Conservation (phyloP, 441 rosid genomes). For the Croton laevigatus region DNA sequence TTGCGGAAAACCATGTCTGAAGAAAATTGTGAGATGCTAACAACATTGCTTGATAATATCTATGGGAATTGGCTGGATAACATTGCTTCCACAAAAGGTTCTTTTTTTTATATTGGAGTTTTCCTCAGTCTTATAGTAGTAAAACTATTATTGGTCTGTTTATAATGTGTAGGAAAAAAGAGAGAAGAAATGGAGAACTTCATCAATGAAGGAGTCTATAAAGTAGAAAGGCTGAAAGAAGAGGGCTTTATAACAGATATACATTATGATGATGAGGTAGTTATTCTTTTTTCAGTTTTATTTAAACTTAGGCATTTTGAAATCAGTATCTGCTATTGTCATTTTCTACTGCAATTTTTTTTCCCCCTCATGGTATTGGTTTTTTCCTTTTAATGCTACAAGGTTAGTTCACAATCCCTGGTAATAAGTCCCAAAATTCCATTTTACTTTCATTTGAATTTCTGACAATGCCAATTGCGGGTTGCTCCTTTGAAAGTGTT, state of each 20-base stretch:
- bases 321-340: slow-evolving; percentile 15
- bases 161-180: slow-evolving; percentile 59
- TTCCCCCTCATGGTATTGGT: background rate
- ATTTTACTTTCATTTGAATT: background rate
- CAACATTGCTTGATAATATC: slow-evolving; percentile 79
- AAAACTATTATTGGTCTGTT: slow-evolving; percentile 29
- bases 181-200: slow-evolving; percentile 79
- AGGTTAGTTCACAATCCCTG: background rate
- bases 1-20: slow-evolving; percentile 76
- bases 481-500: slow-evolving; percentile 9
- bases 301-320: background rate
- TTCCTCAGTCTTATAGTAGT: slow-evolving; percentile 19
- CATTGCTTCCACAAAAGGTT: slow-evolving; percentile 78
- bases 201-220: slow-evolving; percentile 81
- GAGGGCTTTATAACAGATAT: slow-evolving; percentile 81
- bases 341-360: background rate
- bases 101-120: slow-evolving; percentile 19
- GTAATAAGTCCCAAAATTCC: background rate
- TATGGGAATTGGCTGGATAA: slow-evolving; percentile 89
- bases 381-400: background rate
- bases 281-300: background rate
- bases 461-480: background rate
- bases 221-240: slow-evolving; percentile 83
- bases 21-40: slow-evolving; percentile 94
- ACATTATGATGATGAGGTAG: slow-evolving; percentile 90